Percentiles rank a stretch among this genome's conserved stretches.
phyloP scores from a whole-genome alignment of 2,329 filamentous ascomycete species.

The Leptographium lundbergii region DNA sequence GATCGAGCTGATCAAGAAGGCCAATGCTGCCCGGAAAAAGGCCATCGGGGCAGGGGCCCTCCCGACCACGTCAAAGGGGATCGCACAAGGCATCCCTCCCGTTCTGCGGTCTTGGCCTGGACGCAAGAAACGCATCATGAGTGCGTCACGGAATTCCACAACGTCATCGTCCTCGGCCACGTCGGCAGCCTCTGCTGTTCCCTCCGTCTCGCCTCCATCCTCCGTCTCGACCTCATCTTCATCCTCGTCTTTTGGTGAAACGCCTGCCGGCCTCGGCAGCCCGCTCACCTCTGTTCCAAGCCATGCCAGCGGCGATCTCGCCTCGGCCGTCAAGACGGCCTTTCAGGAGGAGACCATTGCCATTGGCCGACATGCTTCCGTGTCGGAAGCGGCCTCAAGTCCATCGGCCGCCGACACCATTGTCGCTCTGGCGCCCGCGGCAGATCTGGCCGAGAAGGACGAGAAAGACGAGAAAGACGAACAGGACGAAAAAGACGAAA shows the following conservation, averaged over 20 bases:
- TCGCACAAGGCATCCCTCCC: neutral
- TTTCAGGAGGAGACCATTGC: neutral
- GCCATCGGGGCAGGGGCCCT: slow-evolving; percentile 11
- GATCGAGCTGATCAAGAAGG: slow-evolving; percentile 64
- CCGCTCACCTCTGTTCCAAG: neutral
- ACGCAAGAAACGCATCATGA: neutral
- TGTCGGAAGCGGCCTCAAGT: neutral
- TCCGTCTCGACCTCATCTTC: neutral
- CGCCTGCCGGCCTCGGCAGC: neutral
- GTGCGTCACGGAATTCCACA: neutral
- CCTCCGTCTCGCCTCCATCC: neutral
- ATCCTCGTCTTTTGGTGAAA: neutral
- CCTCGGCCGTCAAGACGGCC: neutral
- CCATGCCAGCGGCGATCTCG: neutral
- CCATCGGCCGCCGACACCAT: neutral
- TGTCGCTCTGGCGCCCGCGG: neutral
- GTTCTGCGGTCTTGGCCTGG: neutral
- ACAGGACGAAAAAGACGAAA: neutral
- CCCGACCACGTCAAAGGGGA: neutral
- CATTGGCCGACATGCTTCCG: neutral
- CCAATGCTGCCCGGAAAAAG: slow-evolving; percentile 51
- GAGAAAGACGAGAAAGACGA: neutral
- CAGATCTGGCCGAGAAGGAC: slow-evolving; percentile 1
- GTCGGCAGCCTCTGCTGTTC: slow-evolving; percentile 1
- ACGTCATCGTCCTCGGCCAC: neutral